Conservation (phyloP, 768 basidiomycete species). For the Amanita phalloides region DNA sequence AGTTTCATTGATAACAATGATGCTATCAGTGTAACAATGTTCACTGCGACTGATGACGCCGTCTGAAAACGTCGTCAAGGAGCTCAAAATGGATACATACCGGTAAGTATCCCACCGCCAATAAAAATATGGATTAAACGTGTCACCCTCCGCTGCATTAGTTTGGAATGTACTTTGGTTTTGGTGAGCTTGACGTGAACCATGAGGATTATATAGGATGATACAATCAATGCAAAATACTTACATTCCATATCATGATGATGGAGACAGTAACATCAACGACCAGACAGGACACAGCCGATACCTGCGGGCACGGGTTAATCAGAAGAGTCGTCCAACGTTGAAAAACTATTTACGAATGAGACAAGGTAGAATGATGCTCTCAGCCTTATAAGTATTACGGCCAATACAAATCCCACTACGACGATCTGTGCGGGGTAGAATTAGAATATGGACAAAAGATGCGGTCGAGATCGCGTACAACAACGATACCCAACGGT, state of each 20-base stretch:
- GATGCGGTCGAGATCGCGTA: background rate
- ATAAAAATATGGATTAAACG: conserved; percentile 19
- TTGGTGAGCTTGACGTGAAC: conserved; percentile 11
- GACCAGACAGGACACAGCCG: conserved; percentile 18
- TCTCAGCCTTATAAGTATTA: background rate
- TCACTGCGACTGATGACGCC: conserved; percentile 17
- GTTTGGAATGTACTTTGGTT: conserved; percentile 15
- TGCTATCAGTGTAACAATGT: conserved; percentile 17
- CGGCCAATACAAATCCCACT: background rate
- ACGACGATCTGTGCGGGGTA: background rate
- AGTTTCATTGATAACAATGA: conserved; percentile 16
- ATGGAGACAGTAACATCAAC: conserved; percentile 21
- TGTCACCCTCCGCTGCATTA: conserved; percentile 17
- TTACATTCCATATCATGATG: conserved; percentile 21
- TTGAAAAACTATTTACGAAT: background rate
- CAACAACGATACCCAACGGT: conserved; percentile 2
- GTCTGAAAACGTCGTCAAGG: background rate
- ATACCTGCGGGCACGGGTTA: conserved; percentile 8
- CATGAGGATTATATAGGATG: background rate
- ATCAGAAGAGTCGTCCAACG: background rate
- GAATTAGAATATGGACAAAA: background rate
- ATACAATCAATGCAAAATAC: background rate
- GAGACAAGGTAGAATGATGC: background rate
- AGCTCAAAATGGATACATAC: conserved; percentile 7
- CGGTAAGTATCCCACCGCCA: conserved; percentile 23